These are phyloP conservation scores for Antitrichia curtipendula DNA, from an alignment of 225 moss, liverwort and hornwort species.

Conservation along the genomic window DNA sequence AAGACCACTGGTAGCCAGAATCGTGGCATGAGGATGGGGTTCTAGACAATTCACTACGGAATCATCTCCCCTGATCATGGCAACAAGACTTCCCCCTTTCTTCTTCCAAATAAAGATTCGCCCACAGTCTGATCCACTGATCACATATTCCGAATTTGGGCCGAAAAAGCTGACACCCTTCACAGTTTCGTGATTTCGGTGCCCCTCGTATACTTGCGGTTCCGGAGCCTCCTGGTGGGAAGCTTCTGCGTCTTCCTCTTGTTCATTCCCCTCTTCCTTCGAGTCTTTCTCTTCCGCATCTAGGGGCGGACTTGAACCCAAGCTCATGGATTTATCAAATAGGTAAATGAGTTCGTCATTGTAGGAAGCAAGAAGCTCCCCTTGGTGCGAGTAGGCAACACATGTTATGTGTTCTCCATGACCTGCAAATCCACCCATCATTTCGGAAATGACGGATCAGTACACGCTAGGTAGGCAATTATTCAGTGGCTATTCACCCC, in stretches of 20 bases:
- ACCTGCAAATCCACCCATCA: neutral
- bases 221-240: neutral
- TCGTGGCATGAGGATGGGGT: slow-evolving; percentile 70
- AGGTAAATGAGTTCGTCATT: slow-evolving; percentile 79
- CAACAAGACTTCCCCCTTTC: slow-evolving; percentile 53
- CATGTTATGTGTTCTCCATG: slow-evolving; percentile 52
- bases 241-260: slow-evolving; percentile 3
- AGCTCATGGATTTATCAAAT: slow-evolving; percentile 67
- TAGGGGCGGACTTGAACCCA: slow-evolving; percentile 44
- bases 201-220: slow-evolving; percentile 75
- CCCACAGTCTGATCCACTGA: slow-evolving; percentile 93
- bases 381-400: slow-evolving; percentile 78
- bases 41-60: slow-evolving; percentile 83
- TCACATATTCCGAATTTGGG: slow-evolving; percentile 79
- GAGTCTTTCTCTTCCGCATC: neutral
- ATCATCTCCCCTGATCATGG: slow-evolving; percentile 61
- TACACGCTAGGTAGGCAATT: neutral
- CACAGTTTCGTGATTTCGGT: slow-evolving; percentile 69
- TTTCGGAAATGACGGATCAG: neutral
- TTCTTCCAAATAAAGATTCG: slow-evolving; percentile 88
- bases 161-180: slow-evolving; percentile 93
- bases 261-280: neutral
- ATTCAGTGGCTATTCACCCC: neutral
- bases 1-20: slow-evolving; percentile 90
- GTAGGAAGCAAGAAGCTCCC: slow-evolving; percentile 80